A percentile compares a stretch with the other conserved stretches of the same genome.
Conservation (phyloP, 495 filamentous ascomycete genomes). For the Hypoxylon cercidicola region DNA sequence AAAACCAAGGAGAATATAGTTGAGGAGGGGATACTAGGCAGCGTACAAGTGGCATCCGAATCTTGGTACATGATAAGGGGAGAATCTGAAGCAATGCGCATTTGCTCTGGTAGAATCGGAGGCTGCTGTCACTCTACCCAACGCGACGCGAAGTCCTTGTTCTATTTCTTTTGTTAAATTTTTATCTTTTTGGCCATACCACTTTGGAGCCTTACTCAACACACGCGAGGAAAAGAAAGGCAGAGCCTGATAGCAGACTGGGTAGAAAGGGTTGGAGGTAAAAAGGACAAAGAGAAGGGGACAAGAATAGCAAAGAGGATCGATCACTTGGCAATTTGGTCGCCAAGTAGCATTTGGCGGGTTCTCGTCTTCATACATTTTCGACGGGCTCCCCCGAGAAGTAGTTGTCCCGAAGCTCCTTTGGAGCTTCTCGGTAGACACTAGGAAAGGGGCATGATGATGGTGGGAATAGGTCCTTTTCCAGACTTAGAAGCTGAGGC, state of each 20-base stretch:
- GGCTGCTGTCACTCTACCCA: slow-evolving; percentile 1
- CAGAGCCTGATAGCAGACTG: slow-evolving; percentile 38
- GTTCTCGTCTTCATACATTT: slow-evolving; percentile 17
- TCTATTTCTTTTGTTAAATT: slow-evolving; percentile 36
- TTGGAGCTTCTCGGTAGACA: too few relatives aligned
- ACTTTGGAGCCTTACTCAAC: slow-evolving; percentile 18
- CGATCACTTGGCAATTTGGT: slow-evolving; percentile 22
- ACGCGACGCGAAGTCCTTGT: slow-evolving; percentile 31
- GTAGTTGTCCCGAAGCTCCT: too few relatives aligned
- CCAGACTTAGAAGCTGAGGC: slow-evolving; percentile 6
- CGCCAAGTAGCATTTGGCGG: slow-evolving; percentile 10
- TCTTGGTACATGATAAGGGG: slow-evolving; percentile 22
- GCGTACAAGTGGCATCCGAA: slow-evolving; percentile 23
- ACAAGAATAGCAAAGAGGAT: slow-evolving; percentile 9
- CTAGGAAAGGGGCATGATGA: neutral
- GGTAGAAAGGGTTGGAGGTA: slow-evolving; percentile 3
- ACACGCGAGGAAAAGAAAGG: slow-evolving; percentile 7
- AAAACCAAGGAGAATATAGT: slow-evolving; percentile 8
- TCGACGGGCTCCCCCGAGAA: neutral
- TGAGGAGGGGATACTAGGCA: slow-evolving; percentile 7
- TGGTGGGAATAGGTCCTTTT: slow-evolving; percentile 4
- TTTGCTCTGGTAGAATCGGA: slow-evolving; percentile 26
- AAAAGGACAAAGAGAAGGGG: slow-evolving; percentile 11
- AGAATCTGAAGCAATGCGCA: slow-evolving; percentile 12
- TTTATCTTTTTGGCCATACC: slow-evolving; percentile 18